Conservation (phyloP, 139 green algal genomes). For the Asterochloris erici region DNA sequence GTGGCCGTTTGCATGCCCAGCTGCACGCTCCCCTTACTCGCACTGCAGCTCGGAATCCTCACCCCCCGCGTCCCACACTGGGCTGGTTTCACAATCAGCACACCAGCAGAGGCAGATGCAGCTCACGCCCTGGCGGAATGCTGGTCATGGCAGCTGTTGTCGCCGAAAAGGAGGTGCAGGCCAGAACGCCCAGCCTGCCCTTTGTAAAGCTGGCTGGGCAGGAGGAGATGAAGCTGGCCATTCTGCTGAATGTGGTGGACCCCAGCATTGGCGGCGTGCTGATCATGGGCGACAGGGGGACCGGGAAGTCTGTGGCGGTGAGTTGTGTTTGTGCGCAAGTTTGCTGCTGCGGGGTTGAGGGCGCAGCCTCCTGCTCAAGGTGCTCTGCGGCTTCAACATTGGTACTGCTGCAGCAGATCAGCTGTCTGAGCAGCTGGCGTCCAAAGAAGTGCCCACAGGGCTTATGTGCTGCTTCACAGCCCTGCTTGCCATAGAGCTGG, state of each 20-base stretch:
- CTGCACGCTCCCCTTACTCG: too few relatives aligned
- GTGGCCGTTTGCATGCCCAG: too few relatives aligned
- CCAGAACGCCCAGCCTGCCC: slow-evolving; percentile 57
- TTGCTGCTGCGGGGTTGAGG: neutral
- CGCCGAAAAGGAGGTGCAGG: slow-evolving; percentile 4
- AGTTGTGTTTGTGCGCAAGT: neutral
- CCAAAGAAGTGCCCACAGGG: neutral
- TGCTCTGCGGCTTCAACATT: neutral
- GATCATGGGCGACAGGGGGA: slow-evolving; percentile 93
- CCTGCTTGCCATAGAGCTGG: neutral
- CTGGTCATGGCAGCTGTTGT: slow-evolving; percentile 4
- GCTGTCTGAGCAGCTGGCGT: too few relatives aligned
- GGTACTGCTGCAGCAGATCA: too few relatives aligned
- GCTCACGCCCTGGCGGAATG: too few relatives aligned
- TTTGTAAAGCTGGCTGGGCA: slow-evolving; percentile 86
- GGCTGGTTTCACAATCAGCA: too few relatives aligned
- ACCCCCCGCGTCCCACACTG: too few relatives aligned
- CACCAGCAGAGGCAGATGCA: too few relatives aligned
- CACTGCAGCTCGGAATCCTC: too few relatives aligned
- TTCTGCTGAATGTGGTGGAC: slow-evolving; percentile 90
- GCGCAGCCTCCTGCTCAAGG: neutral
- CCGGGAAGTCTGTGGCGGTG: slow-evolving; percentile 76
- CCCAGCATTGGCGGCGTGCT: slow-evolving; percentile 85
- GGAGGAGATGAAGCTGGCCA: slow-evolving; percentile 90
- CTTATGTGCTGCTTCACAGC: neutral